These are phyloP conservation scores for Nemania serpens DNA, from an alignment of 2,329 filamentous ascomycete species.

Conservation along the genomic window DNA sequence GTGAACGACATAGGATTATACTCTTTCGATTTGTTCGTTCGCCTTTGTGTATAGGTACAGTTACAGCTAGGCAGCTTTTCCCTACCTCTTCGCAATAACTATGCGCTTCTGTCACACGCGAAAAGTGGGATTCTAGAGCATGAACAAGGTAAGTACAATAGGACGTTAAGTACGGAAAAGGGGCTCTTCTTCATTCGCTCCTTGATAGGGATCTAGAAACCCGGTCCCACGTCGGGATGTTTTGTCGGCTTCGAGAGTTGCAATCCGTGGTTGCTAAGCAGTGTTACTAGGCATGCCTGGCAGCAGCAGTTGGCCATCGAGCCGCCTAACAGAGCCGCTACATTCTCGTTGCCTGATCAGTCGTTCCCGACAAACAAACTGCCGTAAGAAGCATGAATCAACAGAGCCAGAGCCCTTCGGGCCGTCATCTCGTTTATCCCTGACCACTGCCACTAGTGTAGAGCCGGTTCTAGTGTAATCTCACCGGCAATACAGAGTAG, in stretches of 20 bases:
- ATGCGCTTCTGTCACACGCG: no score
- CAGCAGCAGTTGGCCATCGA: neutral
- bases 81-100: no score
- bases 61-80: no score
- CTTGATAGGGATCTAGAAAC: no score
- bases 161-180: no score
- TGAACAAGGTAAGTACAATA: no score
- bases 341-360: neutral
- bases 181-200: no score
- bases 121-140: no score
- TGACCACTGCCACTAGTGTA: conserved; percentile 9
- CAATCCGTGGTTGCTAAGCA: conserved; percentile 15
- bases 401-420: conserved; percentile 7
- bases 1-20: no score
- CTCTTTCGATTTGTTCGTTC: no score
- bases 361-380: conserved; percentile 7
- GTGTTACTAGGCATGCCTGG: neutral
- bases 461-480: conserved; percentile 17
- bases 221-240: conserved; percentile 18
- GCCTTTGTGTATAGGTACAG: no score
- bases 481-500: conserved; percentile 25
- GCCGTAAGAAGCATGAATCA: conserved; percentile 5
- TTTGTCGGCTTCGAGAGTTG: conserved; percentile 9
- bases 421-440: conserved; percentile 24
- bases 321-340: neutral